A percentile compares a stretch with the other conserved stretches of the same genome.
Conservation (phyloP, 2,329 filamentous ascomycete genomes). For the Nectriaceae sp. region DNA sequence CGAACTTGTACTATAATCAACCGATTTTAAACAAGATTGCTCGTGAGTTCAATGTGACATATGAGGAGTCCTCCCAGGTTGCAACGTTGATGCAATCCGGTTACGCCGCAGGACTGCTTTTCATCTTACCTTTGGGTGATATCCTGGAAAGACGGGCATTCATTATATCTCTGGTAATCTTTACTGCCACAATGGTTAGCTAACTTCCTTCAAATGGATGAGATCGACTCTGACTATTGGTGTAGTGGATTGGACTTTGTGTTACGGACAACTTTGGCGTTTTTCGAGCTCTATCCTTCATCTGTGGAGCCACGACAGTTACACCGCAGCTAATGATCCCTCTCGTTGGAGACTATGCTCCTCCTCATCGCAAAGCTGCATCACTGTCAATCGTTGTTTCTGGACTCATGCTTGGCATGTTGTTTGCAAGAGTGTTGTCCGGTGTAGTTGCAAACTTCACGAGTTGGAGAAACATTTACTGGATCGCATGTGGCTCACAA, state of each 20-base stretch:
- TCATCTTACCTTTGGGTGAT: constrained; percentile 77
- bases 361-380: constrained; percentile 65
- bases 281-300: constrained; percentile 71
- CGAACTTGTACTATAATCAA: constrained; percentile 81
- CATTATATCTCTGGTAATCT: constrained; percentile 65
- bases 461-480: constrained; percentile 77
- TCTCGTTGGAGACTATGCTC: constrained; percentile 76
- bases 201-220: too few species aligned
- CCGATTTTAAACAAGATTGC: constrained; percentile 78
- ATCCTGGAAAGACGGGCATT: constrained; percentile 67
- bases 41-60: constrained; percentile 67
- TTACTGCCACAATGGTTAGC: constrained; percentile 68
- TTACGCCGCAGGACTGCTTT: constrained; percentile 72
- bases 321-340: constrained; percentile 82
- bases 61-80: constrained; percentile 66
- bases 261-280: constrained; percentile 63
- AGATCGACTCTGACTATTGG: too few species aligned
- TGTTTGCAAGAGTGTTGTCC: constrained; percentile 74
- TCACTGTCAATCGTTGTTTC: constrained; percentile 75
- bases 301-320: constrained; percentile 76
- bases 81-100: constrained; percentile 80
- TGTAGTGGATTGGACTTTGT: constrained; percentile 68
- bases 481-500: constrained; percentile 73
- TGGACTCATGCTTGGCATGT: constrained; percentile 72
- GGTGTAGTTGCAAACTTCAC: constrained; percentile 75